Base-by-base conservation (phyloP, 2,329 filamentous ascomycete species). In the Phyllosticta citriasiana region DNA sequence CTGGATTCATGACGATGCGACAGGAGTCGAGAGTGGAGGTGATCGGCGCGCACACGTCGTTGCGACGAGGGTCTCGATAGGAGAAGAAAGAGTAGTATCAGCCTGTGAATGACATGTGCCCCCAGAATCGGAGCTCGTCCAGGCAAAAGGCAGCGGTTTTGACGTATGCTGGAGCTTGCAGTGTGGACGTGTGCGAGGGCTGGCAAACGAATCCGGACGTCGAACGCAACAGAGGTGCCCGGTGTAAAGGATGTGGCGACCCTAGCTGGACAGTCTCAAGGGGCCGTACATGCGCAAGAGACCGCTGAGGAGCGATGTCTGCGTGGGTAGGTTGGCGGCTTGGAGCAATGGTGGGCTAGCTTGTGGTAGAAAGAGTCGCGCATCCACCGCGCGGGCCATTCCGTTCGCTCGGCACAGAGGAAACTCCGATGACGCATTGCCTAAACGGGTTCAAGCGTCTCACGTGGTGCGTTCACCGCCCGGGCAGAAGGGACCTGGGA, bases 1-100 rank as follows among this genome's bases (percentile, higher is more conserved):
- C 68, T 68, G 72, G 69, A 67, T 74, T 75, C 73, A 75, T 75
- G 55, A 27, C 25, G 51, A 57, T 52, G 33, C 47, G 52, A 33
- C 33, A 52, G 27, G 52, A 56, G 54, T 55, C 47, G 14, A 53
- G 60, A 25, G 26, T 60, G 50, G 30, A 40, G 33, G 40, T 47
- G 40, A 47, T 47, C 40, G 40, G n/a, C 16, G 40, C 40, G 26
- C 52, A 27, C 52, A n/a, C 26, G 22, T 27, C 26, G 26, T 47
- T 47, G 40, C 40, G 40, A 47, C 40, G 40, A 47, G 14, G 19
- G 22, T 53, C 52, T 53, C 26, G 9, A 53, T 12, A 12, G 52
- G 22, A 25, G 52, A 53, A 53, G 52, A 27, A 53, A 25, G 12
- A 8, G 52, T 47, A n/a, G n/a, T 24, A 55, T 57, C 60, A 62